Evolutionary conservation across 1,284 basidiomycete species (phyloP), one percentile per base, ranked within the genome.

Genomic region (Mycosarcoma maydis): DNA sequence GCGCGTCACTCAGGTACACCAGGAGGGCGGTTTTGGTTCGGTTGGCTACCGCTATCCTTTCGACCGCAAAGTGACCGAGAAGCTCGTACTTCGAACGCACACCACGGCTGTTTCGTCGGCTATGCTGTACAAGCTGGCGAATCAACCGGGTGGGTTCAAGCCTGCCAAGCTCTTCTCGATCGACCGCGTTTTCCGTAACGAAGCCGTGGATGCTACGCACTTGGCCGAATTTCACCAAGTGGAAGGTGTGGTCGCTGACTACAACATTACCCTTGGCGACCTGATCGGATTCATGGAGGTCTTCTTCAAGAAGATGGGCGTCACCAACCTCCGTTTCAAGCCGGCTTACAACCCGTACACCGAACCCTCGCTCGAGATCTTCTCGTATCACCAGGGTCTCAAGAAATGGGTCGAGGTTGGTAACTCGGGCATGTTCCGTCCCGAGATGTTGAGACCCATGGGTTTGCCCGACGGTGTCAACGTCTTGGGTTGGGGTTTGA

Each of bases 161-260:
- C 94, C 96, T 3, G 92, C 92, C 40, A 99, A 99, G 83, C 84
- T 98, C 70, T 99, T 97, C 87, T 94, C 91, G 73, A 98, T 99
- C 77, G 96, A 99, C 83, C 87, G 96, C 49, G 96, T 99, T 17
- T 99, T 98, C 89, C 87, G 96, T 80, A 99, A 99, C 79, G 96
- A 99, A 84, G 93, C 96, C 0, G 93, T 94, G 85, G 96, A 99
- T 83, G 94, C 94, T 32, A 99, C 96, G n/a, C 96, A 99, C 85
- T 82, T 99, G 62, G 96, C 96, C 17, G 96, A 99, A 84, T 99
- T 99, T 86, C 95, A 98, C 82, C 96, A 99, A 84, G 96, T 99
- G 13, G 96, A 99, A 84, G 96, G 96, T 58, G 95, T 99, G 41
- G 94, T 99, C 14, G 96, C 96, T 14, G 96, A 98, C 84, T 88